Conservation (phyloP, 2,329 filamentous ascomycete species). For the Cladosporium cucumerinum region DNA sequence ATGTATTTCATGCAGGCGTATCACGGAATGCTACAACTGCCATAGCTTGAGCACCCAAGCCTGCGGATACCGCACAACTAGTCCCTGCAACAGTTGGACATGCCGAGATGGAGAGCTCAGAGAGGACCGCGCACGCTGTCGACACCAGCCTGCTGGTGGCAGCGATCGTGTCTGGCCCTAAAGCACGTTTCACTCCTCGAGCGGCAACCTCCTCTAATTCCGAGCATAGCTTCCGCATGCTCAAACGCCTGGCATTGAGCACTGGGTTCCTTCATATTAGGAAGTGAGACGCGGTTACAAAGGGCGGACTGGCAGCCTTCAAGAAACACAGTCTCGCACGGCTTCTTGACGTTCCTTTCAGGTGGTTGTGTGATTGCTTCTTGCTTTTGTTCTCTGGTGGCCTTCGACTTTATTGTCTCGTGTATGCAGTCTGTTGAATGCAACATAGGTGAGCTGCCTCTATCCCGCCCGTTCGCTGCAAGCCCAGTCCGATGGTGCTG, state of each 20-base stretch:
- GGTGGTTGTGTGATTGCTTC: not conserved
- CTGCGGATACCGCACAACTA: not conserved
- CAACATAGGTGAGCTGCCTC: not conserved
- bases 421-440: not conserved
- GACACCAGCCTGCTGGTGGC: not conserved
- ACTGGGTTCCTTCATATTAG: not conserved
- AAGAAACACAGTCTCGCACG: not conserved
- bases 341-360: not conserved
- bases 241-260: not conserved
- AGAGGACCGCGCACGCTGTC: not conserved
- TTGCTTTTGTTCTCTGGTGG: not conserved
- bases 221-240: not conserved
- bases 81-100: not conserved
- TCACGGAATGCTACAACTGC: not conserved
- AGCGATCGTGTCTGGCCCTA: not conserved
- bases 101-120: not conserved
- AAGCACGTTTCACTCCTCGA: not conserved
- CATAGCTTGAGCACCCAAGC: not conserved
- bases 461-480: not conserved
- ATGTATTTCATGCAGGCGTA: not conserved
- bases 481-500: not conserved
- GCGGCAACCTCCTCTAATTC: not conserved
- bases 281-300: not conserved
- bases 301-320: not conserved
- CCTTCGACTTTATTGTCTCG: not conserved